Evolutionary conservation across 1,139 yeast genomes (phyloP).

Genomic region (Saccharomycopsis hybrid): DNA sequence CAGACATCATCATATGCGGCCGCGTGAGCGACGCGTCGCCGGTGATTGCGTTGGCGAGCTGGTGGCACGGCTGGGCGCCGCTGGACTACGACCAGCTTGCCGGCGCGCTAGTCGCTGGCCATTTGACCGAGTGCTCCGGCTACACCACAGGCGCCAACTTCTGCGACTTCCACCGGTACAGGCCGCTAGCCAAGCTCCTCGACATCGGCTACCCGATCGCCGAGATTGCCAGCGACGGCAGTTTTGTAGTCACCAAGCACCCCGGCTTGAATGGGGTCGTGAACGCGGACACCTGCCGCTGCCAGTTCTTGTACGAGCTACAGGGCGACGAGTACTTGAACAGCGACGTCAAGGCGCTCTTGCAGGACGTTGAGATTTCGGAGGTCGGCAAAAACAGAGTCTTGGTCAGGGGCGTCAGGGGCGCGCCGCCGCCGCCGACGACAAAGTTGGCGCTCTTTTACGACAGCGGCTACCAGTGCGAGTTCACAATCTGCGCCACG

Average conservation of each 20-base stretch:
- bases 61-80: too few species aligned
- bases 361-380: slow-evolving; percentile 17
- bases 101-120: too few species aligned
- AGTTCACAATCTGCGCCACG: slow-evolving; percentile 20
- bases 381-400: slow-evolving; percentile 22
- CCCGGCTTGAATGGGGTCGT: too few species aligned
- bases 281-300: too few species aligned
- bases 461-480: slow-evolving; percentile 22
- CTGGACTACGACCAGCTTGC: too few species aligned
- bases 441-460: slow-evolving; percentile 24
- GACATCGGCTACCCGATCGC: slow-evolving; percentile 25
- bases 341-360: slow-evolving; percentile 23
- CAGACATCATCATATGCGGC: too few species aligned
- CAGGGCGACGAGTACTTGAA: slow-evolving; percentile 25
- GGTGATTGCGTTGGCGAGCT: too few species aligned
- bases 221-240: slow-evolving; percentile 23
- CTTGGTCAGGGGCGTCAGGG: slow-evolving; percentile 21
- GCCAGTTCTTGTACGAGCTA: slow-evolving; percentile 26
- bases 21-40: too few species aligned
- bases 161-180: slow-evolving; percentile 22
- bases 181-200: slow-evolving; percentile 19
- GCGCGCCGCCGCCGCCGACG: slow-evolving; percentile 23
- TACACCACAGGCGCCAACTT: slow-evolving; percentile 27
- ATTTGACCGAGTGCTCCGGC: too few species aligned
- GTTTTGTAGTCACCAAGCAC: slow-evolving; percentile 24